These are phyloP conservation scores for Symbiodinium natans DNA, from an alignment of 73 alveolate genomes.

Conservation along the genomic window DNA sequence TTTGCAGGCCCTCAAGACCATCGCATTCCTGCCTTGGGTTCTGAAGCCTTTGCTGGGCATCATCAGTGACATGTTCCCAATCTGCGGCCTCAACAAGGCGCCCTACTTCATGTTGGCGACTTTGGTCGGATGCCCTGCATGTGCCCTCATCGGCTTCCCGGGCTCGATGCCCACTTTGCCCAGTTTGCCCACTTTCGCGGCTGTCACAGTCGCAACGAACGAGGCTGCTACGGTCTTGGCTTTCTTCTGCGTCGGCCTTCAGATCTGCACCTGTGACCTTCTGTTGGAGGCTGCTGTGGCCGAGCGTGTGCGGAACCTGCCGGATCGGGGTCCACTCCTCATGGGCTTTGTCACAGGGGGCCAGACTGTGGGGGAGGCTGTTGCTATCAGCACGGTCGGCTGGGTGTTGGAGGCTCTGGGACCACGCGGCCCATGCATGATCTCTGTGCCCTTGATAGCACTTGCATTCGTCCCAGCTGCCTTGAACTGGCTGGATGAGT, in stretches of 20 bases:
- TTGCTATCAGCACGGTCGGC: conserved; percentile 63
- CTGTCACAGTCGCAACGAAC: too few relatives aligned
- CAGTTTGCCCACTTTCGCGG: too few relatives aligned
- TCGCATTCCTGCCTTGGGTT: conserved; percentile 26
- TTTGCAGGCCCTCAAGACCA: conserved; percentile 51
- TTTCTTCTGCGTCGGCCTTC: conserved; percentile 71
- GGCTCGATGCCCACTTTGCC: too few relatives aligned
- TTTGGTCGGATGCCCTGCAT: too few relatives aligned
- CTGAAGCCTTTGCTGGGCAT: neutral
- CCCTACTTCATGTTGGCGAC: too few relatives aligned
- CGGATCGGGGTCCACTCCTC: conserved; percentile 17
- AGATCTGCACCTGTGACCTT: conserved; percentile 75
- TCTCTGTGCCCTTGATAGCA: conserved; percentile 36
- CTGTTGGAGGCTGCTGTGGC: conserved; percentile 64
- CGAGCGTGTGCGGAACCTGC: conserved; percentile 45
- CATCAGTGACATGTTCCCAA: neutral
- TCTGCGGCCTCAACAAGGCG: neutral
- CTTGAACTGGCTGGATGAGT: conserved; percentile 45
- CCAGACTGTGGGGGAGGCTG: conserved; percentile 51
- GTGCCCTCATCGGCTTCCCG: too few relatives aligned
- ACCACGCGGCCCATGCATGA: conserved; percentile 56
- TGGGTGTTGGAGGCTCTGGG: conserved; percentile 56
- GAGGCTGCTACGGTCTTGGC: conserved; percentile 5
- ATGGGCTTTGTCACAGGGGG: conserved; percentile 83
- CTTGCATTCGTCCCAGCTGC: conserved; percentile 33